Percentiles rank a stretch among this genome's conserved stretches.
Conservation (phyloP, 1,284 basidiomycete genomes). For the Lentinula novae-zelandiae region DNA sequence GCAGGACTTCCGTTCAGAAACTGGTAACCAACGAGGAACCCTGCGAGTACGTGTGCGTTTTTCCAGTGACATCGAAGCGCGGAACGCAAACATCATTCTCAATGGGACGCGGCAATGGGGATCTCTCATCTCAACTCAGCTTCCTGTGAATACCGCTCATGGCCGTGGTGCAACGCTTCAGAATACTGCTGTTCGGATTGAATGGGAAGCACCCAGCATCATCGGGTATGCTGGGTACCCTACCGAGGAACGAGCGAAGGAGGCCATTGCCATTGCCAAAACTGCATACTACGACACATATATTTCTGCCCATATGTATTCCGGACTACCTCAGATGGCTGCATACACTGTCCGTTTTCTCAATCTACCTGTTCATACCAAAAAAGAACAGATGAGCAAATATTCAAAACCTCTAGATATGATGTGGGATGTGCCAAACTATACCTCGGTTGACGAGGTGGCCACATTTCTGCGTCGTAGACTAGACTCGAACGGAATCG, state of each 20-base stretch:
- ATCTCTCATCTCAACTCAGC: constrained; percentile 33
- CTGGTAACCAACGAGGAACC: constrained; percentile 15
- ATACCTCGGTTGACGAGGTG: constrained; percentile 36
- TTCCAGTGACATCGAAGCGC: constrained; percentile 40
- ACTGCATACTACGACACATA: constrained; percentile 31
- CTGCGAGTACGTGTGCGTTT: constrained; percentile 42
- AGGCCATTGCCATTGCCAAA: constrained; percentile 38
- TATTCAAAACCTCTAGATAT: constrained; percentile 46
- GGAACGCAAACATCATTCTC: constrained; percentile 42
- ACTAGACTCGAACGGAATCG: constrained; percentile 33
- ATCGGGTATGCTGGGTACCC: constrained; percentile 58
- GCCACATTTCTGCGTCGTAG: constrained; percentile 34
- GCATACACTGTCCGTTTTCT: constrained; percentile 53
- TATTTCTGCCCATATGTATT: constrained; percentile 43
- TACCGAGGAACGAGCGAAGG: constrained; percentile 39
- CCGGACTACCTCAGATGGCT: constrained; percentile 54
- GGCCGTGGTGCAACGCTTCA: constrained; percentile 34
- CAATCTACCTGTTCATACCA: constrained; percentile 44
- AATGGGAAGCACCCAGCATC: constrained; percentile 49
- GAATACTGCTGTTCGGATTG: constrained; percentile 47
- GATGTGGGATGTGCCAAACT: constrained; percentile 50
- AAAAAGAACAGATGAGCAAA: constrained; percentile 35
- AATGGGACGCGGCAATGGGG: constrained; percentile 40
- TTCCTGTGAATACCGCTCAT: constrained; percentile 33
- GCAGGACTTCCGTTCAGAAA: constrained; percentile 21